Evolutionary conservation across 805 yeast species (phyloP).

Genomic region (Metschnikowia kofuensis): DNA sequence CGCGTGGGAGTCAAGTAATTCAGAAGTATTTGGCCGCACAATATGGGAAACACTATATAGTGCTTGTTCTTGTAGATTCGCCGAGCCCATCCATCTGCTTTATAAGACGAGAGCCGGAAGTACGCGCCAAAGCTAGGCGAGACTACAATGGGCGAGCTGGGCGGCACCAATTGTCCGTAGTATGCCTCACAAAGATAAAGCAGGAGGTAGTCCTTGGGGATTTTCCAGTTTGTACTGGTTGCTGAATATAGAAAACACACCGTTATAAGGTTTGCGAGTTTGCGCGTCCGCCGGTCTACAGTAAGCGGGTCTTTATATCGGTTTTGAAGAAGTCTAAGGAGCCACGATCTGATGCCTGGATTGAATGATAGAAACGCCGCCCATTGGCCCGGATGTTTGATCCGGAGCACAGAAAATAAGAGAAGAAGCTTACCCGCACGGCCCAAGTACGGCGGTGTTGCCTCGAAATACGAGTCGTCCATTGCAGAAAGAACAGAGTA

Average conservation of each 20-base stretch:
- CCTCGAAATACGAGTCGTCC: constrained; percentile 16
- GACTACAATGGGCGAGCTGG: constrained; percentile 28
- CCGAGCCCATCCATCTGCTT: constrained; percentile 16
- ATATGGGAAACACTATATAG: constrained; percentile 30
- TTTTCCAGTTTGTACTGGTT: constrained; percentile 19
- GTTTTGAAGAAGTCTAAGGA: not conserved
- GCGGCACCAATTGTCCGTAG: constrained; percentile 32
- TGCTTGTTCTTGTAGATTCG: constrained; percentile 30
- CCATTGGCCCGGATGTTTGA: constrained; percentile 26
- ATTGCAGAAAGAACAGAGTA: not conserved
- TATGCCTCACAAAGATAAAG: constrained; percentile 33
- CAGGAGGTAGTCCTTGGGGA: constrained; percentile 39
- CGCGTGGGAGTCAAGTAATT: constrained; percentile 40
- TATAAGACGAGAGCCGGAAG: constrained; percentile 25
- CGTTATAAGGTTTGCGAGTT: constrained; percentile 25
- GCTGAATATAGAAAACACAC: constrained; percentile 27
- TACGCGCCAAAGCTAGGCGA: constrained; percentile 26
- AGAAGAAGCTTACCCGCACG: constrained; percentile 29
- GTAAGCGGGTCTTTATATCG: constrained; percentile 11
- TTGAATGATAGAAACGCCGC: constrained; percentile 32
- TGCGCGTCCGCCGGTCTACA: constrained; percentile 17
- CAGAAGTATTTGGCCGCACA: constrained; percentile 39
- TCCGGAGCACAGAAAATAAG: constrained; percentile 23
- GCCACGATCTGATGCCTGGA: constrained; percentile 24
- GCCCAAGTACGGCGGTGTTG: constrained; percentile 2